Conservation (phyloP, 805 yeast genomes). For the Metschnikowia vanudenii region DNA sequence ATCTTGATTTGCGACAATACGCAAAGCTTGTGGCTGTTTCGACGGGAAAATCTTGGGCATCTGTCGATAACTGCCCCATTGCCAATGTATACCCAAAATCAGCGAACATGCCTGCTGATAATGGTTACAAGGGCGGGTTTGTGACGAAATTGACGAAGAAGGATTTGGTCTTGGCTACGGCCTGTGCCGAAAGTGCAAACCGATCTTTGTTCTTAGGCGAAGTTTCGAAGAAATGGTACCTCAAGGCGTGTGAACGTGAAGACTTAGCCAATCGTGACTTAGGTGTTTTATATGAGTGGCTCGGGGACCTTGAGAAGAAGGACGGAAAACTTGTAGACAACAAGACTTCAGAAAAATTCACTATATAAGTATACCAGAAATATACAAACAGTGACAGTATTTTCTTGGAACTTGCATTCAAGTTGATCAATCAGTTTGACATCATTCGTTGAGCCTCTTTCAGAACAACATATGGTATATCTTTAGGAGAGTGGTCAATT, state of each 20-base stretch:
- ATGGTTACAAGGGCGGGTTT: constrained; percentile 48
- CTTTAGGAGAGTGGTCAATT: constrained; percentile 5
- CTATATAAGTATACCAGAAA: constrained; percentile 1
- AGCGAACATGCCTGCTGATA: constrained; percentile 42
- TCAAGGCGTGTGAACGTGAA: constrained; percentile 42
- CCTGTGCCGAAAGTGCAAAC: constrained; percentile 32
- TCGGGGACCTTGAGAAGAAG: constrained; percentile 33
- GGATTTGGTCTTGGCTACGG: constrained; percentile 44
- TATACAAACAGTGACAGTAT: neutral
- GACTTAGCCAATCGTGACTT: constrained; percentile 42
- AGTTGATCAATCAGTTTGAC: neutral
- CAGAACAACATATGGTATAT: neutral
- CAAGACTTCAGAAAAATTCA: constrained; percentile 18
- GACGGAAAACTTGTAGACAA: constrained; percentile 18
- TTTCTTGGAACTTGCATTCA: neutral
- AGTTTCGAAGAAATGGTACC: constrained; percentile 39
- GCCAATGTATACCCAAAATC: constrained; percentile 45
- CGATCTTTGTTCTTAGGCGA: constrained; percentile 41
- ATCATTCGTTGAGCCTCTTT: constrained; percentile 3
- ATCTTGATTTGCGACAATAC: constrained; percentile 45
- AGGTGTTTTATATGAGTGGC: constrained; percentile 44
- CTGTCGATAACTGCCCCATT: constrained; percentile 54
- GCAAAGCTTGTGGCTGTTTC: constrained; percentile 51
- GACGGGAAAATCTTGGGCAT: constrained; percentile 55
- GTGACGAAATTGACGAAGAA: constrained; percentile 46